Evolutionary conservation across 139 green algal species (phyloP), one percentile per base, ranked within the genome.

Genomic region (Chlorella sp.): DNA sequence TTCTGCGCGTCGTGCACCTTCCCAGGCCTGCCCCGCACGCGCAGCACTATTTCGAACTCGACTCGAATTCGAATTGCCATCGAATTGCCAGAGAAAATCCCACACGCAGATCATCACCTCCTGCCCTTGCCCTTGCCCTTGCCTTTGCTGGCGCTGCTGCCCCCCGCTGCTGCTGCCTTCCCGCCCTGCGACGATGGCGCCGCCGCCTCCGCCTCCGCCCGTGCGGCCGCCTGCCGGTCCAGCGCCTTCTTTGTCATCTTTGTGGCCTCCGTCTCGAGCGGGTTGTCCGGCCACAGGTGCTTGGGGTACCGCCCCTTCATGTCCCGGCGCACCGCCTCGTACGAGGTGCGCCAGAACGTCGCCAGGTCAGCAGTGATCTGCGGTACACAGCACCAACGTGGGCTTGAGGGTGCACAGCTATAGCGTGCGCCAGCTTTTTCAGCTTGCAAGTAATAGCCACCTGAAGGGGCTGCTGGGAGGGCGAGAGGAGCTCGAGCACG

Each of bases 311-410:
- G 60, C 0, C 82, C 80, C 29, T 66, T 64, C 63, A 87, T 74
- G 49, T 88, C 80, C 67, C 79, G 80, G 20, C 66, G 72, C 1
- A 87, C 82, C 24, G 71, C 29, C 17, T 24, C 31, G 64, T 87
- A 90, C 1, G 27, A 30, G 27, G 24, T 74, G 1, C 14, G 1
- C 82, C 82, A 90, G 74, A 90, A 90, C 49, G 50, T 67, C 2
- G 77, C 74, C 2, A 90, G 71, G 69, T 88, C 82, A 0, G 62
- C 33, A 0, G 85, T 90, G 2, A 84, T 74, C 77, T 87, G 77
- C 22, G n/a, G n/a, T n/a, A n/a, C n/a, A n/a, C n/a, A n/a, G n/a
- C n/a, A n/a, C n/a, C n/a, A n/a, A n/a, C n/a, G n/a, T n/a, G n/a
- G n/a, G n/a, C n/a, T n/a, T n/a, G n/a, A n/a, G n/a, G n/a, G n/a